Percentiles rank a stretch among this genome's conserved stretches.
Evolutionary conservation across 208 protist species (phyloP).

Genomic region (Trypanosomatidae sp.): DNA sequence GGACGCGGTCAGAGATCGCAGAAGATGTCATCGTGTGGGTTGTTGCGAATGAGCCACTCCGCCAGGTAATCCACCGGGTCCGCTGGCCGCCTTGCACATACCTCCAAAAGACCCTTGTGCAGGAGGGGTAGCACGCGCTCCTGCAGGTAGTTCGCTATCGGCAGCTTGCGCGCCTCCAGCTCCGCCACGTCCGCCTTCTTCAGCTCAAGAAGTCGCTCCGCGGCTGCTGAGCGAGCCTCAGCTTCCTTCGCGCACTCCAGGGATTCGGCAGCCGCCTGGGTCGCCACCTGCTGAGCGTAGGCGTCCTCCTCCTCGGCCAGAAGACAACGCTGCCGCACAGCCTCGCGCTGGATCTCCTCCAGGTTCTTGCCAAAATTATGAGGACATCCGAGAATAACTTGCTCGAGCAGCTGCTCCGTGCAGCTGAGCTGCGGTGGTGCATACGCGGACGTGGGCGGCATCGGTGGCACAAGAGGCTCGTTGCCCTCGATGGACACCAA

Average conservation of each 20-base stretch:
- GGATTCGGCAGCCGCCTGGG: constrained; percentile 30
- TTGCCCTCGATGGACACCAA: constrained; percentile 47
- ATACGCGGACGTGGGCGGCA: constrained; percentile 61
- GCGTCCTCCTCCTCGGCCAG: constrained; percentile 48
- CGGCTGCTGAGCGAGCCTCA: constrained; percentile 14
- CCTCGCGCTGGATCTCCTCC: constrained; percentile 70
- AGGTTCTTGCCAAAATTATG: constrained; percentile 92
- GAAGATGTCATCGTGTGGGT: constrained; percentile 87
- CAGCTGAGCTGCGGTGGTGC: constrained; percentile 30
- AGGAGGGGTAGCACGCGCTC: constrained; percentile 92
- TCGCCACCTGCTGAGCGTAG: constrained; percentile 36
- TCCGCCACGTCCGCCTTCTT: constrained; percentile 70
- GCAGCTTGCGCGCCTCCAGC: constrained; percentile 83
- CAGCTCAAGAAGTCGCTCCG: constrained; percentile 28
- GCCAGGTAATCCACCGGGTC: constrained; percentile 95
- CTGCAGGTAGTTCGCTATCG: constrained; percentile 90
- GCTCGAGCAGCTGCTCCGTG: constrained; percentile 46
- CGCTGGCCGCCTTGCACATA: constrained; percentile 86
- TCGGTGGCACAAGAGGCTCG: constrained; percentile 71
- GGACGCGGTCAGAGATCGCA: constrained; percentile 28
- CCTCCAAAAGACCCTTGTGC: constrained; percentile 93
- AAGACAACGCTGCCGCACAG: constrained; percentile 53
- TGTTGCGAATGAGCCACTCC: constrained; percentile 92
- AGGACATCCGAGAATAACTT: constrained; percentile 71
- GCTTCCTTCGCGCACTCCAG: constrained; percentile 36